A percentile compares a stretch with the other conserved stretches of the same genome.
phyloP scores from a whole-genome alignment of 2,329 filamentous ascomycete species.

The Hortaea werneckii region DNA sequence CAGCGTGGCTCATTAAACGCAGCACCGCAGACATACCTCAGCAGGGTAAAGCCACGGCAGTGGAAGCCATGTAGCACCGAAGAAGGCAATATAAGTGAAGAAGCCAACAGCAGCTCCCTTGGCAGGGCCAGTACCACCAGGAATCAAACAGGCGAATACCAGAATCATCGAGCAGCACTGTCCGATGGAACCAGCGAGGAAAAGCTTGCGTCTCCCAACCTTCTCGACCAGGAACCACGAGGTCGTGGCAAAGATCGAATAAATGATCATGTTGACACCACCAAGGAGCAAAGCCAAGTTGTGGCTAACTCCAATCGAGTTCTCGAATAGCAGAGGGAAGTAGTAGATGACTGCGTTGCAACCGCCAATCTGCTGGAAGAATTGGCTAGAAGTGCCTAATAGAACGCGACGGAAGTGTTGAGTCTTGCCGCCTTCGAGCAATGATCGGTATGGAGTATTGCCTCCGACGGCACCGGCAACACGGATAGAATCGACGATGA shows the following conservation, averaged over 20 bases:
- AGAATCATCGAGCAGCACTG: conserved; percentile 47
- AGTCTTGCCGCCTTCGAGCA: conserved; percentile 53
- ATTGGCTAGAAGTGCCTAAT: conserved; percentile 48
- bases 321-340: conserved; percentile 32
- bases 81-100: conserved; percentile 60
- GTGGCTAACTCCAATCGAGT: conserved; percentile 40
- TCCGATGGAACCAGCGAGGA: conserved; percentile 36
- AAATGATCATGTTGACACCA: conserved; percentile 47
- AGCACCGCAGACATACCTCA: too few species aligned
- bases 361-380: conserved; percentile 51
- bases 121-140: conserved; percentile 23
- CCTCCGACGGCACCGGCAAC: conserved; percentile 32
- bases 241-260: conserved; percentile 44
- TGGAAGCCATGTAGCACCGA: conserved; percentile 45
- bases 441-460: conserved; percentile 38
- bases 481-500: conserved; percentile 51
- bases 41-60: conserved; percentile 21
- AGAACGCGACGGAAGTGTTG: conserved; percentile 57
- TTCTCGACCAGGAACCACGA: conserved; percentile 58
- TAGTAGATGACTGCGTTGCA: conserved; percentile 33
- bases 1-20: too few species aligned
- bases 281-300: conserved; percentile 35
- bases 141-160: conserved; percentile 32
- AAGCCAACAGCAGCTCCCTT: conserved; percentile 49
- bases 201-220: conserved; percentile 40